These are phyloP conservation scores for Cyberlindnera euphorbiae DNA, from an alignment of 805 yeast genomes.

Conservation along the genomic window DNA sequence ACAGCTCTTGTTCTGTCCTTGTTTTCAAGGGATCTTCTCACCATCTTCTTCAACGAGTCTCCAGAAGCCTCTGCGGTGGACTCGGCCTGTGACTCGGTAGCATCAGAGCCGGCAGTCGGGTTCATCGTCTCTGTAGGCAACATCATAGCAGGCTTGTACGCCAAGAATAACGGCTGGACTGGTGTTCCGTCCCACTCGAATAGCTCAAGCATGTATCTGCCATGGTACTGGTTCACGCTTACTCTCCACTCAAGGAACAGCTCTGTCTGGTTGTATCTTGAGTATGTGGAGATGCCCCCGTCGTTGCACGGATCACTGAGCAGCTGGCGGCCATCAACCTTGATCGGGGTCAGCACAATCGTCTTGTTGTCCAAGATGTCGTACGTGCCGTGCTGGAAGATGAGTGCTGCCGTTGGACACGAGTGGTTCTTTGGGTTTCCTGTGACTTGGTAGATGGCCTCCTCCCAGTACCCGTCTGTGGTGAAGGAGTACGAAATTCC, in stretches of 20 bases:
- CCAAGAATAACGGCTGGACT: slow-evolving; percentile 84
- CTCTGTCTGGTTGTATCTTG: slow-evolving; percentile 68
- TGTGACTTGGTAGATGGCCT: slow-evolving; percentile 77
- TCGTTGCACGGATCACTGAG: slow-evolving; percentile 83
- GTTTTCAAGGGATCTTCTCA: slow-evolving; percentile 76
- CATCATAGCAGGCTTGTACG: slow-evolving; percentile 94
- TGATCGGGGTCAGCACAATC: slow-evolving; percentile 64
- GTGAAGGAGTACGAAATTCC: slow-evolving; percentile 94
- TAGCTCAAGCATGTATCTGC: slow-evolving; percentile 70
- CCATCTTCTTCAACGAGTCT: slow-evolving; percentile 34
- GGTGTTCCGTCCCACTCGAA: slow-evolving; percentile 75
- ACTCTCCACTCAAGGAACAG: slow-evolving; percentile 54
- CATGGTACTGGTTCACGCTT: slow-evolving; percentile 72
- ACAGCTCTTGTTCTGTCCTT: slow-evolving; percentile 74
- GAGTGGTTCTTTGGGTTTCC: slow-evolving; percentile 69
- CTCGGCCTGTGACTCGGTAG: slow-evolving; percentile 16
- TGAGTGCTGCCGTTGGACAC: slow-evolving; percentile 80
- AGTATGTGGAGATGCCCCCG: slow-evolving; percentile 53
- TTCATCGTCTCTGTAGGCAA: slow-evolving; percentile 88
- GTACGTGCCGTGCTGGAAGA: slow-evolving; percentile 87
- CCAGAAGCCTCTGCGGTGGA: slow-evolving; percentile 20
- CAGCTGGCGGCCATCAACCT: slow-evolving; percentile 89
- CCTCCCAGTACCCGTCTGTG: slow-evolving; percentile 85
- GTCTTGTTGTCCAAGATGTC: slow-evolving; percentile 60
- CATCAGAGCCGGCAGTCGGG: slow-evolving; percentile 55